These are phyloP conservation scores for Pleurotus tuber-regium DNA, from an alignment of 768 basidiomycete genomes.

Conservation along the genomic window DNA sequence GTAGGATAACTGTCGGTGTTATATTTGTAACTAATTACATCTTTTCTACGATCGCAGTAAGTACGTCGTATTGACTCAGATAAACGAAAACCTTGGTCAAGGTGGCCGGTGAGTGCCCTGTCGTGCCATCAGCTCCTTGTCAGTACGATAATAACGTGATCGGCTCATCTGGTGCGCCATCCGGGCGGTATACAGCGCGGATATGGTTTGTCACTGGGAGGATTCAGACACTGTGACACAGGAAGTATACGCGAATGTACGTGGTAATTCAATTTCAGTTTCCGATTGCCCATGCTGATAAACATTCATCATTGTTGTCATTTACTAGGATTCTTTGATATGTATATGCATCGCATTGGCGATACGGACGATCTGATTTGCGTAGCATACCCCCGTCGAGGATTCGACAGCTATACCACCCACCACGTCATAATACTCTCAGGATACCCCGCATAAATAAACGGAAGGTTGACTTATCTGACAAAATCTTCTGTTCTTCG, in stretches of 20 bases:
- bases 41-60: conserved; percentile 48
- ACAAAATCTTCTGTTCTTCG: conserved; percentile 4
- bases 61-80: conserved; percentile 83
- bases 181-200: conserved; percentile 47
- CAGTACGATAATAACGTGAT: too few species aligned
- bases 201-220: conserved; percentile 87
- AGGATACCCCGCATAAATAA: conserved; percentile 4
- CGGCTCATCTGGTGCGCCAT: conserved; percentile 1
- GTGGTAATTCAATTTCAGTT: conserved; percentile 26
- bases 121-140: conserved; percentile 13
- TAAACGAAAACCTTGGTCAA: conserved; percentile 82
- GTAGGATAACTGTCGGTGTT: too few species aligned
- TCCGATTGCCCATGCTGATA: conserved; percentile 11
- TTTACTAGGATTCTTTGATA: conserved; percentile 58
- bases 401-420: conserved; percentile 3
- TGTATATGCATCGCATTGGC: conserved; percentile 52
- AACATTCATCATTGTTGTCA: not conserved
- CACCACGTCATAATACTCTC: conserved; percentile 1
- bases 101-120: conserved; percentile 66
- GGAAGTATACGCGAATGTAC: conserved; percentile 77
- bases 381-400: not conserved
- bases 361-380: conserved; percentile 15
- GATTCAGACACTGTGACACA: conserved; percentile 76
- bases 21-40: too few species aligned
- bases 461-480: conserved; percentile 2